Conservation (phyloP, 352 stramenopile species). For the Globisporangium perplexum region DNA sequence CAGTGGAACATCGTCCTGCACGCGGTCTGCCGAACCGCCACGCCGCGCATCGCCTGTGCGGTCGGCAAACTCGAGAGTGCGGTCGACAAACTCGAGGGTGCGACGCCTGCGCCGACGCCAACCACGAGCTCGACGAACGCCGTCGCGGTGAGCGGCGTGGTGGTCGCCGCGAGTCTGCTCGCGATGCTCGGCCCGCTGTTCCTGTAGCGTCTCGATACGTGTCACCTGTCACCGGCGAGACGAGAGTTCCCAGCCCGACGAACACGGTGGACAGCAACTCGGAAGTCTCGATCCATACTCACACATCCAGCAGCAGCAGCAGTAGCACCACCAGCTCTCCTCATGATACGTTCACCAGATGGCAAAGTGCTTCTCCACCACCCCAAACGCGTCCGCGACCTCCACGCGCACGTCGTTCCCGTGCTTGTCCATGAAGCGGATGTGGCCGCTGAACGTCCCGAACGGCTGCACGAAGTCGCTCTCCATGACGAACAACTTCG, state of each 20-base stretch:
- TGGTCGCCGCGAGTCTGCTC: constrained; percentile 5
- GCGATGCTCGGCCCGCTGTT: constrained; percentile 3
- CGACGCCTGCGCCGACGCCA: not conserved
- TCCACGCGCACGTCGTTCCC: constrained; percentile 3
- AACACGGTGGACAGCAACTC: not conserved
- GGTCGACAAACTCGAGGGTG: too few species aligned
- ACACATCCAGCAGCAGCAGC: too few species aligned
- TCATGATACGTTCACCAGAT: constrained; percentile 20
- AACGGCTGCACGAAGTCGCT: constrained; percentile 44
- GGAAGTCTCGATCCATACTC: not conserved
- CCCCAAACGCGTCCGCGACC: not conserved
- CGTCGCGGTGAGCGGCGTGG: constrained; percentile 1
- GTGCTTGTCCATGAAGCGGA: constrained; percentile 11
- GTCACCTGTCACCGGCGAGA: not conserved
- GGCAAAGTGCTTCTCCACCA: constrained; percentile 30
- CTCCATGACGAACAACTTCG: constrained; percentile 21
- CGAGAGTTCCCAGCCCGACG: not conserved
- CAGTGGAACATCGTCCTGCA: constrained; percentile 66
- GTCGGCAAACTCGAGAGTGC: constrained; percentile 18
- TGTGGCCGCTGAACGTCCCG: constrained; percentile 18
- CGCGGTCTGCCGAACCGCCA: constrained; percentile 37
- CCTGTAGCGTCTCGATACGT: not conserved
- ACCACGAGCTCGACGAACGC: not conserved
- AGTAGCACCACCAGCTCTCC: not conserved
- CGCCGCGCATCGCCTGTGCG: constrained; percentile 41